A percentile compares a stretch with the other conserved stretches of the same genome.
Conservation (phyloP, 768 basidiomycete genomes). For the Collybia nuda region DNA sequence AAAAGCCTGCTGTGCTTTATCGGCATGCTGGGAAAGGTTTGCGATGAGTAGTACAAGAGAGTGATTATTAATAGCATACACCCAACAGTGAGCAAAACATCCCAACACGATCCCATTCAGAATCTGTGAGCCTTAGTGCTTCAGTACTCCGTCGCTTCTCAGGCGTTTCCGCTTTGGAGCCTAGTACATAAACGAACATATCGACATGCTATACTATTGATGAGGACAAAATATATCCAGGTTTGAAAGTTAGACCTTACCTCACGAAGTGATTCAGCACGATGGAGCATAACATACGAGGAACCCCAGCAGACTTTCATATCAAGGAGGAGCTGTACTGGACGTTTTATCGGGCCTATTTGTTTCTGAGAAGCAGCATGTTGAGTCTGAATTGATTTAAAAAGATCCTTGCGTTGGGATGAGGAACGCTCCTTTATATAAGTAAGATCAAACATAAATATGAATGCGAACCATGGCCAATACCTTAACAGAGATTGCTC, state of each 20-base stretch:
- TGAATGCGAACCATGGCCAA: background rate
- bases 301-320: conserved; percentile 21
- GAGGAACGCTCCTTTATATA: conserved; percentile 17
- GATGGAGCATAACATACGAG: conserved; percentile 14
- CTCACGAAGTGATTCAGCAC: background rate
- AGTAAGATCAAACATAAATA: no score
- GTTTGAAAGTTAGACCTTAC: no score
- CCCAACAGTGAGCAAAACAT: conserved; percentile 16
- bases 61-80: conserved; percentile 13
- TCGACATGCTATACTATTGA: no score
- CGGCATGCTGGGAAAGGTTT: background rate
- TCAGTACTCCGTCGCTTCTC: conserved; percentile 8
- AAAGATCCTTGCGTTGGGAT: conserved; percentile 16
- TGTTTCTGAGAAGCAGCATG: background rate
- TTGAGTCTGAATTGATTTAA: conserved; percentile 9
- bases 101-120: conserved; percentile 23
- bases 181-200: no score
- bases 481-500: background rate
- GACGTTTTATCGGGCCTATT: no score
- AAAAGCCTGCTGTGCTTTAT: conserved; percentile 1
- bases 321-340: conserved; percentile 14
- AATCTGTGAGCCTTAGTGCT: conserved; percentile 13
- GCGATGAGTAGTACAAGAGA: conserved; percentile 2
- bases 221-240: no score
- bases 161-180: no score